These are phyloP conservation scores for Akebia trifoliata DNA, from an alignment of 164 flowering plant species.

Conservation along the genomic window DNA sequence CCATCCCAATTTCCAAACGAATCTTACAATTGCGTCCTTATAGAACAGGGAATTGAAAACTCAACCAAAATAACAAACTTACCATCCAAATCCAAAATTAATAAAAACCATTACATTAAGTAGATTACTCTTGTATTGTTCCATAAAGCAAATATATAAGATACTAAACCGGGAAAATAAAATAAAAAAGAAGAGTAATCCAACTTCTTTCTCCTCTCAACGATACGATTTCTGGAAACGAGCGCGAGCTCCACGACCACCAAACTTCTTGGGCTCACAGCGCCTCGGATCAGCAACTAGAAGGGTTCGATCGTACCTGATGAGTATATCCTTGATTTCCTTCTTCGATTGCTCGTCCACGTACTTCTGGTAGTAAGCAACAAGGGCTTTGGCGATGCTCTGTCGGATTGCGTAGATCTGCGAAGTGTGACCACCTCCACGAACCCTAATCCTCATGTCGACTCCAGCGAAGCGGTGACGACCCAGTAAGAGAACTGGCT, in stretches of 20 bases:
- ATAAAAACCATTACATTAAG: too few species aligned
- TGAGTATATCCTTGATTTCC: constrained; percentile 73
- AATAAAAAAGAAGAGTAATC: too few species aligned
- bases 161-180: too few species aligned
- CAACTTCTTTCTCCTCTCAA: constrained; percentile 16
- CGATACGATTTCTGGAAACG: constrained; percentile 87
- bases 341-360: constrained; percentile 79
- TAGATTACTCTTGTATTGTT: too few species aligned
- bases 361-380: constrained; percentile 72
- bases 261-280: constrained; percentile 89
- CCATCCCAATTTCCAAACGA: too few species aligned
- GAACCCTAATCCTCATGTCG: constrained; percentile 73
- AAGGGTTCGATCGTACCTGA: constrained; percentile 64
- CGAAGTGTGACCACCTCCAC: constrained; percentile 75
- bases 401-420: constrained; percentile 83
- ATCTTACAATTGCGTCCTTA: too few species aligned
- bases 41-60: too few species aligned
- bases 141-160: too few species aligned
- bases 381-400: constrained; percentile 78
- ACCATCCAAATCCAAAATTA: too few species aligned
- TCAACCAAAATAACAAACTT: too few species aligned
- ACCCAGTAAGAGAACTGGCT: constrained; percentile 71
- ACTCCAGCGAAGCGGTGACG: constrained; percentile 66
- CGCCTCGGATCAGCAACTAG: constrained; percentile 79
- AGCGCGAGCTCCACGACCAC: constrained; percentile 82